phyloP scores from a whole-genome alignment of 2,329 filamentous ascomycete genomes.

The Clonostachys sp. region DNA sequence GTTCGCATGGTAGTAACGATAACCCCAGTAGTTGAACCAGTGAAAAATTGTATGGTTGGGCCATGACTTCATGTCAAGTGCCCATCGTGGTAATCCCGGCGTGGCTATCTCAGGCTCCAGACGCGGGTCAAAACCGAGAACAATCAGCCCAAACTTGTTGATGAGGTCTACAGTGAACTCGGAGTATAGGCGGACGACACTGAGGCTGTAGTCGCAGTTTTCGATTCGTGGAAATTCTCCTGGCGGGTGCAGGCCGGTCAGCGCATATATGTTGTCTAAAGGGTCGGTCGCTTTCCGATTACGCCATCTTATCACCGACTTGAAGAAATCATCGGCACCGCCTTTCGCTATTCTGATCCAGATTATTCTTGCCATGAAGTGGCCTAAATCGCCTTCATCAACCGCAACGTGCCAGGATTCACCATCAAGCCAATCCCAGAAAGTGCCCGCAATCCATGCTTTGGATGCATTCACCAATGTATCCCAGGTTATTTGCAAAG shows the following conservation, averaged over 20 bases:
- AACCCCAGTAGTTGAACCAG: neutral
- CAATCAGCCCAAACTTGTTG: conserved; percentile 2
- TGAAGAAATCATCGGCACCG: conserved; percentile 11
- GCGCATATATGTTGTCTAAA: conserved; percentile 5
- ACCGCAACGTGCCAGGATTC: too few relatives aligned
- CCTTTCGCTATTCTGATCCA: conserved; percentile 18
- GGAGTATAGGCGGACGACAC: conserved; percentile 3
- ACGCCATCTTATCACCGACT: conserved; percentile 1
- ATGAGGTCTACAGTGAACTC: conserved; percentile 6
- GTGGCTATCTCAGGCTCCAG: conserved; percentile 5
- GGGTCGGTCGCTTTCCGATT: conserved; percentile 6
- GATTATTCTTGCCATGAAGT: conserved; percentile 1
- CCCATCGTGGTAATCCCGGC: conserved; percentile 6
- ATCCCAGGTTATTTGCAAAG: conserved; percentile 13
- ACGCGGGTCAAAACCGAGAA: conserved; percentile 5
- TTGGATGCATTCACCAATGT: conserved; percentile 13
- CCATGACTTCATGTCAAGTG: conserved; percentile 1
- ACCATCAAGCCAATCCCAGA: conserved; percentile 5
- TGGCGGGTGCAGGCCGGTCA: conserved; percentile 2
- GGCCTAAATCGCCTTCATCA: conserved; percentile 9
- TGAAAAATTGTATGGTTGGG: conserved; percentile 5
- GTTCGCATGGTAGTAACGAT: neutral
- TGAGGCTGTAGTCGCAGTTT: conserved; percentile 4
- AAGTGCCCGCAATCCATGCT: conserved; percentile 17
- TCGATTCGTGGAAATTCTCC: conserved; percentile 2